These are phyloP conservation scores for Phytopythium mirpurense DNA, from an alignment of 352 stramenopile species.

Conservation along the genomic window DNA sequence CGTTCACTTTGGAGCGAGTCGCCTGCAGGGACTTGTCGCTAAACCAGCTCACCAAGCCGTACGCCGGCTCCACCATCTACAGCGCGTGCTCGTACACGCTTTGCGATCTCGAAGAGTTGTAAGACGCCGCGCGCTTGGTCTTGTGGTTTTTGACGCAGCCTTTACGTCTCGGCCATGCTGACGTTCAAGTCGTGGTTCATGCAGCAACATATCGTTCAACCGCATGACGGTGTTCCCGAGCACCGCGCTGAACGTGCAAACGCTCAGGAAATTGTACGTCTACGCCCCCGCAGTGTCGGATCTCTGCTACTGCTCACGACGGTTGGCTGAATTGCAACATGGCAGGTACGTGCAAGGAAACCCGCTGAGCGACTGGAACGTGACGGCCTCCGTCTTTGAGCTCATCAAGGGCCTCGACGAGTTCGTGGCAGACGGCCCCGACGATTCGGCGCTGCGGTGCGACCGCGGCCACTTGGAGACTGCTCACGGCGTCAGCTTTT, in stretches of 20 bases:
- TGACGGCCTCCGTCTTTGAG: constrained; percentile 16
- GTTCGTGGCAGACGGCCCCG: constrained; percentile 15
- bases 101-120: constrained; percentile 13
- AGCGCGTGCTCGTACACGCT: constrained; percentile 17
- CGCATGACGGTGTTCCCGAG: constrained; percentile 21
- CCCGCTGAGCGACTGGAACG: constrained; percentile 19
- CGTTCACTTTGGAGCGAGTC: too few species aligned
- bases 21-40: constrained; percentile 41
- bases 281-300: neutral
- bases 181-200: constrained; percentile 7
- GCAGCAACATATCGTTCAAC: constrained; percentile 33
- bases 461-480: constrained; percentile 16
- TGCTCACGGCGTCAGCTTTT: constrained; percentile 20
- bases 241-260: constrained; percentile 17
- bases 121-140: neutral
- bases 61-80: constrained; percentile 17
- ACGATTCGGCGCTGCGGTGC: constrained; percentile 8
- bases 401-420: constrained; percentile 15
- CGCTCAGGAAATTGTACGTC: constrained; percentile 20
- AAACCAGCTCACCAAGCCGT: constrained; percentile 30
- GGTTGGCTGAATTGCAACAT: too few species aligned
- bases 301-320: neutral
- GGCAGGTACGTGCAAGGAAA: constrained; percentile 25
- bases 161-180: constrained; percentile 18
- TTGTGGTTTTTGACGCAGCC: constrained; percentile 37